phyloP scores from a whole-genome alignment of 2,329 filamentous ascomycete genomes.

The Phialemonium atrogriseum region DNA sequence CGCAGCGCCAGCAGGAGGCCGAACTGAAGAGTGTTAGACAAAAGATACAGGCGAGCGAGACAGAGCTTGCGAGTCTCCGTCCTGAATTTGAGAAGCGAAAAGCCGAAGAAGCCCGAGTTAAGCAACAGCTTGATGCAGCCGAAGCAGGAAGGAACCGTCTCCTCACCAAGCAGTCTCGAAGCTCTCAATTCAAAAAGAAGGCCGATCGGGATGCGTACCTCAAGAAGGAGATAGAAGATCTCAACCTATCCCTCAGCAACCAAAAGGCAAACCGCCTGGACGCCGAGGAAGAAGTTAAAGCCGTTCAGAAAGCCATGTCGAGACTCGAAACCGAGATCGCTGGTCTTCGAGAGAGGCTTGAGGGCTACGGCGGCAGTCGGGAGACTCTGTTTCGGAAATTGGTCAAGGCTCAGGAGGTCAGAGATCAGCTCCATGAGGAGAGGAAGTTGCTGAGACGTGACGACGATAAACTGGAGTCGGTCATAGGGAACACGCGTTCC shows the following conservation, averaged over 20 bases:
- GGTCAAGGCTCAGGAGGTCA: slow-evolving; percentile 66
- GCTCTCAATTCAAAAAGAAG: slow-evolving; percentile 81
- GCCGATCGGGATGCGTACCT: slow-evolving; percentile 80
- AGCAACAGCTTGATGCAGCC: slow-evolving; percentile 64
- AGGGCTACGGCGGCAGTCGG: slow-evolving; percentile 70
- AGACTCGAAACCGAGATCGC: slow-evolving; percentile 66
- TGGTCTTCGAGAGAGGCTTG: slow-evolving; percentile 61
- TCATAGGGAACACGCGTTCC: slow-evolving; percentile 65
- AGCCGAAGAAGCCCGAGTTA: slow-evolving; percentile 62
- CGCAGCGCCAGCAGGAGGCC: slow-evolving; percentile 60
- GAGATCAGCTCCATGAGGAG: slow-evolving; percentile 76
- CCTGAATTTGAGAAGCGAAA: slow-evolving; percentile 71
- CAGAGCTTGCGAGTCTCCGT: slow-evolving; percentile 64
- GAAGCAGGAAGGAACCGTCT: slow-evolving; percentile 70
- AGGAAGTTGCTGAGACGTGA: slow-evolving; percentile 82
- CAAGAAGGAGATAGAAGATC: slow-evolving; percentile 69
- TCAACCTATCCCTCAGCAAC: slow-evolving; percentile 65
- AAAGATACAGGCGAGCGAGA: slow-evolving; percentile 69
- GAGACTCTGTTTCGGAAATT: slow-evolving; percentile 65
- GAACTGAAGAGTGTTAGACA: slow-evolving; percentile 65
- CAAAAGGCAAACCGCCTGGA: slow-evolving; percentile 81
- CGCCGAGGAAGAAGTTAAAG: slow-evolving; percentile 71
- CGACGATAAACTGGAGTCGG: slow-evolving; percentile 75
- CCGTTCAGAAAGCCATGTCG: slow-evolving; percentile 62
- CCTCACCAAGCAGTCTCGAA: slow-evolving; percentile 86